Base-by-base conservation (phyloP, 2,329 filamentous ascomycete species). In the Fusarium hostae region DNA sequence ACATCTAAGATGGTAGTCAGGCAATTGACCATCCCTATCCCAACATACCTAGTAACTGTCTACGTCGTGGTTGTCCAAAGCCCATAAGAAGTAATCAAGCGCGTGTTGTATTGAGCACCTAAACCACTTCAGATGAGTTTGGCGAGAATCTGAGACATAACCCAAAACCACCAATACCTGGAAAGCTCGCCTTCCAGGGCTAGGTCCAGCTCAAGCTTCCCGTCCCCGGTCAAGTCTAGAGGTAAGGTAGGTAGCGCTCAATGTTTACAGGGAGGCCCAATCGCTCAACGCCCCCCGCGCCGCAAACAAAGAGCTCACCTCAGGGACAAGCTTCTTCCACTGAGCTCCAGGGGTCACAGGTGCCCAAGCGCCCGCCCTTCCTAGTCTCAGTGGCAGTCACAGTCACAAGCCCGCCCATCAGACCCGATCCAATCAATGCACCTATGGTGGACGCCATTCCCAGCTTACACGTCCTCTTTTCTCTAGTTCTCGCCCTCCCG, bases 351-450 rank as follows among this genome's bases (percentile, higher is more conserved):
- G 68, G 58, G 54, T 71, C 68, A 65, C 64, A 65, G 64, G 61
- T 72, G 69, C 69, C 69, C 69, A 71, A 71, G 69, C 69, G 68
- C 64, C 68, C 56, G 63, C 68, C 41, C 44, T 63, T 51, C 43
- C 67, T 59, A 39, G 43, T 61, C 47, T 63, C 65, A 47, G 44
- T 66, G 63, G 58, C 51, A 68, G 58, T 71, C 60, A 63, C 60
- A 65, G 48, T 65, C 70, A 72, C 70, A 72, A 70, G 65, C 70
- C 70, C 60, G 57, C 69, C 69, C 60, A 57, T 60, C 50, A 43
- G 52, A 66, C 56, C 69, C 65, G 69, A 70, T 35, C 70, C 70
- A 72, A 71, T 68, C 70, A 69, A 58, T 71, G 50, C 20, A 64
- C 57, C 62, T 43, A 59, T 26, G 35, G 56, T 59, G 50, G 48